Percentiles rank a stretch among this genome's conserved stretches.
Conservation (phyloP, 1,284 basidiomycete genomes). For the Tetrapyrgos nigripes region DNA sequence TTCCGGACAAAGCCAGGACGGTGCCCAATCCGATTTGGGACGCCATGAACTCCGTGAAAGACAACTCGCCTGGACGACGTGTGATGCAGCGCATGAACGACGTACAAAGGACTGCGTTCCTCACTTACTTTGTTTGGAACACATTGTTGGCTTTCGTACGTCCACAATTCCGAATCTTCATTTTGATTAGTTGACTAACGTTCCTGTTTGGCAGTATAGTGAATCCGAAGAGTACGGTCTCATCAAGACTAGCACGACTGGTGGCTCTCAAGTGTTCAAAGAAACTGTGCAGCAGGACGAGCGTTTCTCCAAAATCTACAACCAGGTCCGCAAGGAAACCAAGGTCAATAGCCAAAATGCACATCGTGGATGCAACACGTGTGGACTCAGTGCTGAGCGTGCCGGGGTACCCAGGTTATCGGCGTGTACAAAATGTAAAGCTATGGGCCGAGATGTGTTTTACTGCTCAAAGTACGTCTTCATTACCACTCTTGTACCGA, state of each 20-base stretch:
- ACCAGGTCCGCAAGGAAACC: background rate
- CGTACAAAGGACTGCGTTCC: background rate
- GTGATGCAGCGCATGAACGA: background rate
- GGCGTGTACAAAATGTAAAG: conserved; percentile 1
- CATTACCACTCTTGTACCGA: background rate
- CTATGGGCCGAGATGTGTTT: background rate
- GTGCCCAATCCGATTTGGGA: conserved; percentile 5
- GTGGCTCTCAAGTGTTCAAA: background rate
- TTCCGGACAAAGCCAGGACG: background rate
- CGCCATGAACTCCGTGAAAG: background rate
- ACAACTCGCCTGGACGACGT: background rate
- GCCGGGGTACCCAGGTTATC: background rate
- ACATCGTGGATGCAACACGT: conserved; percentile 2
- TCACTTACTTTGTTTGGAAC: conserved; percentile 11
- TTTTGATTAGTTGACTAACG: background rate
- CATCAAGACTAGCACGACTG: background rate
- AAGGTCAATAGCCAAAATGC: background rate
- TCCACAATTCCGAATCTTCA: background rate
- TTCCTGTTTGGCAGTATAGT: background rate
- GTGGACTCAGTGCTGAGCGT: background rate
- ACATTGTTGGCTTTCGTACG: conserved; percentile 9
- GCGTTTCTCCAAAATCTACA: background rate
- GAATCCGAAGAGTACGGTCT: conserved; percentile 5
- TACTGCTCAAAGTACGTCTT: conserved; percentile 3
- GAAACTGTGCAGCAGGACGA: background rate